Base-by-base conservation (phyloP, 2,329 filamentous ascomycete genomes). In the Xenoacremonium recifei region DNA sequence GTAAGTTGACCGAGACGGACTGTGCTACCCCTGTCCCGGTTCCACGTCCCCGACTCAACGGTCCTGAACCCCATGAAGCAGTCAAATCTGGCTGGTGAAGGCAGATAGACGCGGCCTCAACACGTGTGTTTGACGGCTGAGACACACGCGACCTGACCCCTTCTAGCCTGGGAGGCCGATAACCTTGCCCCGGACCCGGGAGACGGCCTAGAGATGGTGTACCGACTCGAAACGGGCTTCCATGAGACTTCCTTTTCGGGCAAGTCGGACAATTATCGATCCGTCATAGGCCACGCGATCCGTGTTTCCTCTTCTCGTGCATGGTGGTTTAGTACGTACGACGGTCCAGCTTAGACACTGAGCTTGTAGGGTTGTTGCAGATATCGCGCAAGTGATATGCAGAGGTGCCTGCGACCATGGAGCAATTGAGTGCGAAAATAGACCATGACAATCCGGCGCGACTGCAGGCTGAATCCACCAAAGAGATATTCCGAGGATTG, bases 21-120 rank as follows among this genome's bases (percentile, higher is more conserved):
- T 41, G 31, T 37, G 35, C n/a, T 32, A 49, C 47, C 51, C 51
- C 38, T 46, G 48, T 33, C 37, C 39, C 30, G 38, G 36, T 49
- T 49, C 17, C 42, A 33, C 44, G 20, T 35, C 40, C 42, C 27
- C 41, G 31, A 40, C 43, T 44, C 32, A 38, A 48, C 35, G 32
- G 39, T 37, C 39, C 39, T 30, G 42, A 35, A 30, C 32, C 21
- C 40, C 42, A 36, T 30, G 38, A 33, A 43, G 31, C 21, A 23
- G 34, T 35, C 34, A 40, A 37, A 35, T 21, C 17, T 13, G 23
- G 23, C 13, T 32, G 13, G 11, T 36, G 17, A 32, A 34, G 29
- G 25, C 36, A 21, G 32, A 32, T 30, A 13, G 19, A 37, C 35
- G 17, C 17, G 21, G 33, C 39, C 37, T 32, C 21, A 34, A 29